Percentiles rank a stretch among this genome's conserved stretches.
Conservation (phyloP, 2,329 filamentous ascomycete species). For the Trichoderma endophyticum region DNA sequence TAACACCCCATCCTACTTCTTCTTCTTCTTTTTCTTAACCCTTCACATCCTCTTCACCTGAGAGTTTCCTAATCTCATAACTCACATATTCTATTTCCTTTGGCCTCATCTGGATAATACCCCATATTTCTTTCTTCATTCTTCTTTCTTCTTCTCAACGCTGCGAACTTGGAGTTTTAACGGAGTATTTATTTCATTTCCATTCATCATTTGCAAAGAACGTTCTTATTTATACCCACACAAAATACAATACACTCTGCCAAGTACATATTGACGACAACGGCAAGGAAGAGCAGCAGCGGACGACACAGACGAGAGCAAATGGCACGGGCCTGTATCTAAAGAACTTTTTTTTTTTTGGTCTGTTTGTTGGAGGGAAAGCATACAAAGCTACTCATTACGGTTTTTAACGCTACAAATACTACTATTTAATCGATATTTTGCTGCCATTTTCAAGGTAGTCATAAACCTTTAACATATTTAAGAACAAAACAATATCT, state of each 20-base stretch:
- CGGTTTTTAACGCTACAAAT: not conserved
- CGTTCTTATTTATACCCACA: not conserved
- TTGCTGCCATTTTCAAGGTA: not conserved
- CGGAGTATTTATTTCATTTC: not conserved
- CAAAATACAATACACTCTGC: not conserved
- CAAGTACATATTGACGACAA: not conserved
- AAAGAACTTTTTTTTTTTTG: not conserved
- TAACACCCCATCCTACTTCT: constrained; percentile 26
- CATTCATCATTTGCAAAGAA: not conserved
- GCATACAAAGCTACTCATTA: not conserved
- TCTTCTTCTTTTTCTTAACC: not conserved
- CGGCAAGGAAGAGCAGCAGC: not conserved
- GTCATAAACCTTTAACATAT: not conserved
- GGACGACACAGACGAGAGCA: not conserved
- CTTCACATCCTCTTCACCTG: not conserved
- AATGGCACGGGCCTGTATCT: not conserved
- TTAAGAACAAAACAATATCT: not conserved
- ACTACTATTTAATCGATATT: not conserved
- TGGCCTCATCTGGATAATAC: constrained; percentile 29
- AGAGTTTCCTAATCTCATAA: not conserved
- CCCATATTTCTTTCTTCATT: constrained; percentile 9
- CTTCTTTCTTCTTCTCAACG: not conserved
- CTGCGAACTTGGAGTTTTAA: not conserved
- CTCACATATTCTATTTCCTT: not conserved
- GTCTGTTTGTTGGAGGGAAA: not conserved